Conservation (phyloP, 2,329 filamentous ascomycete species). For the Scolecobasidium constrictum region DNA sequence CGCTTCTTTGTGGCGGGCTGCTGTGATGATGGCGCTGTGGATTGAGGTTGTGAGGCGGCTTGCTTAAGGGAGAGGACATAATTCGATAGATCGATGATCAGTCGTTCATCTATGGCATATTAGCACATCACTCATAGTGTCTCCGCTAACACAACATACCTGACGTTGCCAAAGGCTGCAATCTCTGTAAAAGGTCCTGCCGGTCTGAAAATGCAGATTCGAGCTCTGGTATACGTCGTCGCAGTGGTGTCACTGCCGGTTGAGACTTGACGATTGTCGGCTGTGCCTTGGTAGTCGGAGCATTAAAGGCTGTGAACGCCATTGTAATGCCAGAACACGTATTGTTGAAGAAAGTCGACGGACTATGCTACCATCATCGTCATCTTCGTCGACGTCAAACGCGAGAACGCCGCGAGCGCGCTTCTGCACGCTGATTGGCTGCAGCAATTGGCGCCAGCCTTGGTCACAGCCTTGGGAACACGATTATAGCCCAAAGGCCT, state of each 20-base stretch:
- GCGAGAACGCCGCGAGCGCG: too few species aligned
- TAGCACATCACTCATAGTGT: not conserved
- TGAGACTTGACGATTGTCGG: not conserved
- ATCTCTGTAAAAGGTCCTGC: not conserved
- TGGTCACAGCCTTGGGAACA: too few species aligned
- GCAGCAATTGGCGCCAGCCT: too few species aligned
- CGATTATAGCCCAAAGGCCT: too few species aligned
- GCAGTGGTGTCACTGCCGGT: not conserved
- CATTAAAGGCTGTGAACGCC: constrained; percentile 6
- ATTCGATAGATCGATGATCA: not conserved
- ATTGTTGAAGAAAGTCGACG: too few species aligned
- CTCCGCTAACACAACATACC: constrained; percentile 1
- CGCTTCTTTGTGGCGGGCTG: constrained; percentile 23
- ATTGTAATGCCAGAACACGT: too few species aligned
- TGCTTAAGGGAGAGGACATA: constrained; percentile 6
- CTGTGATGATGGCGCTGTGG: constrained; percentile 13
- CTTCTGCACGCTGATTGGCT: too few species aligned
- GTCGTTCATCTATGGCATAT: constrained; percentile 3
- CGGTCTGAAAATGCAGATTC: constrained; percentile 6
- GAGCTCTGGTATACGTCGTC: not conserved
- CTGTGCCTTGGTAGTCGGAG: not conserved
- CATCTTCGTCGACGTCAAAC: too few species aligned
- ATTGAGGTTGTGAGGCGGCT: constrained; percentile 11
- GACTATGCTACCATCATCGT: too few species aligned
- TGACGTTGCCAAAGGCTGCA: constrained; percentile 1